phyloP scores from a whole-genome alignment of 495 filamentous ascomycete genomes.

The Sporormia fimetaria region DNA sequence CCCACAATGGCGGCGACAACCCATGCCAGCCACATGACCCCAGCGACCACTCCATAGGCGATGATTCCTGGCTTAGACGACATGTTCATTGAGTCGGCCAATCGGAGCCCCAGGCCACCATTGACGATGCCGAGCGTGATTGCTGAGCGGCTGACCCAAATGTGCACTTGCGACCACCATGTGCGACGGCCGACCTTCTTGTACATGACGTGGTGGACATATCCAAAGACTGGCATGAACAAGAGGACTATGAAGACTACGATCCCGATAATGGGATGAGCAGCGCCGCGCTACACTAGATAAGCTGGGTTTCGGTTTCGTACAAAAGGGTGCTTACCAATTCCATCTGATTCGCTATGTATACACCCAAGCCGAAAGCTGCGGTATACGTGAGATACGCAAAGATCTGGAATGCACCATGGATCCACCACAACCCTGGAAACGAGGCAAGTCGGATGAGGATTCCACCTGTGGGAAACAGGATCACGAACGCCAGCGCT shows the following conservation, averaged over 20 bases:
- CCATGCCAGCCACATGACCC: constrained; percentile 17
- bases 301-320: not conserved
- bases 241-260: constrained; percentile 30
- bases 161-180: constrained; percentile 32
- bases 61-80: constrained; percentile 17
- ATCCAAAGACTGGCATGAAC: constrained; percentile 33
- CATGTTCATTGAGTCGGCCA: constrained; percentile 18
- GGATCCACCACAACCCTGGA: constrained; percentile 31
- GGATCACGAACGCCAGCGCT: constrained; percentile 32
- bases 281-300: constrained; percentile 15
- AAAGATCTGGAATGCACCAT: constrained; percentile 31
- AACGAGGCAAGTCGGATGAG: constrained; percentile 36
- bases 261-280: constrained; percentile 33
- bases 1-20: constrained; percentile 17
- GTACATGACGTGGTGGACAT: constrained; percentile 32
- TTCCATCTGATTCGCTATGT: constrained; percentile 26
- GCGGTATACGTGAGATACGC: constrained; percentile 31
- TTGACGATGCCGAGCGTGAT: constrained; percentile 35
- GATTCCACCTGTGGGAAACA: constrained; percentile 40
- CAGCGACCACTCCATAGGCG: constrained; percentile 23
- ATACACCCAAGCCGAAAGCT: constrained; percentile 31
- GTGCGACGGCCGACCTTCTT: constrained; percentile 30
- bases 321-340: constrained; percentile 15
- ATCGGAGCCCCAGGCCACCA: constrained; percentile 31
- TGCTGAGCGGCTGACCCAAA: constrained; percentile 31